Evolutionary conservation across 805 yeast species (phyloP).

Genomic region (Priceomyces haplophilus): DNA sequence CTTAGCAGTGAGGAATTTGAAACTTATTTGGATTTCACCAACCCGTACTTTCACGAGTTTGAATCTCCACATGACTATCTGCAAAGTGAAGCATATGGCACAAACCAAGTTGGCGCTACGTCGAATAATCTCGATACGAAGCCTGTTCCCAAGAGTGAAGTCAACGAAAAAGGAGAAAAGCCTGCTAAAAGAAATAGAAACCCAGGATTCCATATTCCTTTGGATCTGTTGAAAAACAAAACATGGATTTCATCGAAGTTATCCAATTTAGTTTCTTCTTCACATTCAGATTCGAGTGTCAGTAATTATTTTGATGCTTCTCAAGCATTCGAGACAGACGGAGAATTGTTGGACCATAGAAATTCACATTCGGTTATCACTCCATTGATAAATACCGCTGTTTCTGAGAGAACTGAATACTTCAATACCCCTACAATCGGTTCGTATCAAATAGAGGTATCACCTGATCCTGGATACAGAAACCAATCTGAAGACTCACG

Average conservation of each 20-base stretch:
- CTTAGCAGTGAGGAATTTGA: constrained; percentile 5
- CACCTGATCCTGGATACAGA: background rate
- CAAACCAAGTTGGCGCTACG: background rate
- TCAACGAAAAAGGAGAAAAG: background rate
- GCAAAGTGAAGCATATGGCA: background rate
- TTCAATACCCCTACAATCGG: constrained; percentile 5
- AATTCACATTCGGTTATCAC: constrained; percentile 19
- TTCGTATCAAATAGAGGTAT: background rate
- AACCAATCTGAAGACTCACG: background rate
- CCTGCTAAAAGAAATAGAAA: constrained; percentile 10
- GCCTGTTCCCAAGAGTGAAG: background rate
- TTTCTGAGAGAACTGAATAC: constrained; percentile 14
- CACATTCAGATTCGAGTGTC: constrained; percentile 17
- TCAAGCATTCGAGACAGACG: constrained; percentile 15
- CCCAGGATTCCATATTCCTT: constrained; percentile 26
- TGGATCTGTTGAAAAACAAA: constrained; percentile 19
- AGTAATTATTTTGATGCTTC: constrained; percentile 12
- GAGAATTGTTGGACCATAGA: constrained; percentile 10
- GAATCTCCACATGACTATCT: background rate
- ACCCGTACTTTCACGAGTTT: constrained; percentile 1
- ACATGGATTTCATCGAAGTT: constrained; percentile 9
- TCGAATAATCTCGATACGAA: background rate
- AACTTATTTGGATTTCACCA: constrained; percentile 5
- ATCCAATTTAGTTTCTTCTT: constrained; percentile 13
- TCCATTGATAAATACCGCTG: constrained; percentile 34